Base-by-base conservation (phyloP, 1,284 basidiomycete species). In the Sporisorium scitamineum region DNA sequence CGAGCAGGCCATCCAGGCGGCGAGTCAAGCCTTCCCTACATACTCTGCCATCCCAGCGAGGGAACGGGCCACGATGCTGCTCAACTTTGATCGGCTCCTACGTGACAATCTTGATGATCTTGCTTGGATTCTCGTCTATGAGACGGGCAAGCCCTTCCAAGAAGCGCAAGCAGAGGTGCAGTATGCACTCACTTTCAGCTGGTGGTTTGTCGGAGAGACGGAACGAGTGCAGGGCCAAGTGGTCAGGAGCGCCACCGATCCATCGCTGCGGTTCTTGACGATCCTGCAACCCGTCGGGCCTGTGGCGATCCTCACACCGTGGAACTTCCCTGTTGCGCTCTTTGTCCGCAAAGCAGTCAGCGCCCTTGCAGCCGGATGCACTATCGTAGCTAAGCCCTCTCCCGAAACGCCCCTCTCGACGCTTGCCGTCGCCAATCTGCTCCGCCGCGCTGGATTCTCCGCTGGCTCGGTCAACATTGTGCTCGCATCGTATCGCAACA, bases 341-440 rank as follows among this genome's bases (percentile, higher is more conserved):
- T 93, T 94, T 48, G 93, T 93, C 0, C 91, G 94, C 29, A 96
- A 96, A 86, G 87, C 95, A n/a, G 93, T 90, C 22, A 92, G 94
- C 44, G 94, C 94, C 18, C 90, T 99, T 13, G 87, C 95, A 8
- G 95, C 95, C 14, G 97, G 97, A 22, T 99, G 96, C 86, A 98
- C 96, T 0, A 89, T 91, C 1, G 95, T 99, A 52, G 91, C 97
- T 86, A 99, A 99, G 84, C 95, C 95, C 4, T 92, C 97, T 1
- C 90, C 95, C 1, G 96, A 99, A 87, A 95, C 97, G 0, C 97
- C 97, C 0, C 96, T 94, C 87, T 95, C 94, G 42, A 91, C 92
- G 24, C 89, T 99, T 22, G 97, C 96, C 7, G 87, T 97, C 11
- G 91, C 90, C 10, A 93, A 95, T 87, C 90, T 97, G 32, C 90